Conservation (phyloP, 192 early-diverging fungal genomes). For the Neocallimastix lanati region DNA sequence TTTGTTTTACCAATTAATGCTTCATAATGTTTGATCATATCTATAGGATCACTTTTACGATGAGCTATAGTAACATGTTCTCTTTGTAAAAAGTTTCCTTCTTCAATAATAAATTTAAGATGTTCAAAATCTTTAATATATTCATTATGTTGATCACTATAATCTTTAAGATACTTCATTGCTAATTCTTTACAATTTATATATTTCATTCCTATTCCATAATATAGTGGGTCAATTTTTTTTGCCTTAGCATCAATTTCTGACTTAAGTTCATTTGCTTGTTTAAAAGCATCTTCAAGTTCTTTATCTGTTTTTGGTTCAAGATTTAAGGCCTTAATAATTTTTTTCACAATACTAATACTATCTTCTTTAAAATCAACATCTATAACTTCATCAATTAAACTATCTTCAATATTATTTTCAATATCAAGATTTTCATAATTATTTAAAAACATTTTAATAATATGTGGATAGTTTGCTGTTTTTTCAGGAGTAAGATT, state of each 20-base stretch:
- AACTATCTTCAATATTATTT: not conserved
- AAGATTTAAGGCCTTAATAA: not conserved
- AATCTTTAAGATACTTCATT: not conserved
- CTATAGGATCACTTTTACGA: not conserved
- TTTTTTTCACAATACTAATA: not conserved
- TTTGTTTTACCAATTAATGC: not conserved
- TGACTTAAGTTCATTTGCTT: not conserved
- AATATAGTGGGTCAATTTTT: not conserved
- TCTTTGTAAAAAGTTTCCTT: not conserved
- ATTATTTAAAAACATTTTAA: not conserved
- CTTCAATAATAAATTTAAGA: not conserved
- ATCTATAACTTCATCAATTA: not conserved
- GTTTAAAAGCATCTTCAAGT: not conserved
- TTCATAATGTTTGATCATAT: not conserved
- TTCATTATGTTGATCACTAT: not conserved
- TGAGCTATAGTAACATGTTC: not conserved
- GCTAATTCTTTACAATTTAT: not conserved
- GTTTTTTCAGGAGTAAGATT: constrained; percentile 46
- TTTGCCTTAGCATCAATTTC: not conserved
- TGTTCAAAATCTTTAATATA: not conserved
- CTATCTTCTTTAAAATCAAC: not conserved
- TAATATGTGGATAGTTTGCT: constrained; percentile 13
- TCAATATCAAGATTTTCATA: not conserved
- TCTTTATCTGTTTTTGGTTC: not conserved
- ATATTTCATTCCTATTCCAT: not conserved